Evolutionary conservation across 2,329 filamentous ascomycete genomes (phyloP), one percentile per base, ranked within the genome.

Genomic region (Cladosporium phlei): DNA sequence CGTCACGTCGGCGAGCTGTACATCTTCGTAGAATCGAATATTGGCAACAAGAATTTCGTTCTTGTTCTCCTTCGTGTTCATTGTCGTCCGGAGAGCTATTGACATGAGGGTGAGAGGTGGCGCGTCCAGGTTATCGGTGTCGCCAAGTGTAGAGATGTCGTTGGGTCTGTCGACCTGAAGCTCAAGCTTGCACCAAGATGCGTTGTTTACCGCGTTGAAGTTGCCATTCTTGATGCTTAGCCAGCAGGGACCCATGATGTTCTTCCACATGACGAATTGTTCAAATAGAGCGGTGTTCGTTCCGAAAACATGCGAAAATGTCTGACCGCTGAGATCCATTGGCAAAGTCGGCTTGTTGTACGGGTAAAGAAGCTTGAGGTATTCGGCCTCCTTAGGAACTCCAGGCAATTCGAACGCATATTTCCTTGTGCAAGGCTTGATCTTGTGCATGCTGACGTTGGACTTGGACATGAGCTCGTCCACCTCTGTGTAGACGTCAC

Each of bases 231-330:
- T 79, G 46, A 98, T 93, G 62, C 85, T 90, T 35, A 98, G 78
- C 93, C 93, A 98, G 66, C 93, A 97, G 22, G 93, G 93, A 1
- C 93, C 93, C 91, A 96, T 98, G 58, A 98, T 87, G 62, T 95
- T 95, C 71, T 96, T 97, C 86, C 90, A 96, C 4, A 98, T 76
- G 16, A 98, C 93, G 62, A 98, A 98, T 59, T 98, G 93, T 68
- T 98, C 93, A 58, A 98, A 98, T 0, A 98, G 75, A 1, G 88
- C 82, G 0, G 93, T 98, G 65, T 93, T 95, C 47, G 86, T 85
- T 21, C 94, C 93, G 57, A 98, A 98, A 19, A 95, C 84, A 55
- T 88, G 87, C 1, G 91, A 96, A 63, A 91, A 98, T 0, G 93
- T 97, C 64, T 95, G 83, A 21, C 93, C 93, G 30, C 75, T 79